A percentile compares a stretch with the other conserved stretches of the same genome.
phyloP scores from a whole-genome alignment of 2,329 filamentous ascomycete species.

The Alternaria sp. region DNA sequence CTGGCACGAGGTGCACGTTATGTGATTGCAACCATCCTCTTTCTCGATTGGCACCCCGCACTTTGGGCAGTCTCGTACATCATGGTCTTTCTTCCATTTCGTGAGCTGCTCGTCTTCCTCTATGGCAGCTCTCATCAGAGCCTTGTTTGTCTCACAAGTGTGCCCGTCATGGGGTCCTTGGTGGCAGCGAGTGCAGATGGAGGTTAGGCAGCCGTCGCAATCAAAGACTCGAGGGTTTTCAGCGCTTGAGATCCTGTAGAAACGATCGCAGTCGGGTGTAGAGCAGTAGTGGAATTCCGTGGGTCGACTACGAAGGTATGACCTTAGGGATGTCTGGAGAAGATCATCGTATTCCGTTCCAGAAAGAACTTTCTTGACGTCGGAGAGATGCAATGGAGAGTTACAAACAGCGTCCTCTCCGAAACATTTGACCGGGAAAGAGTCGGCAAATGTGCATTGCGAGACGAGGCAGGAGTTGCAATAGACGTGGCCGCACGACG shows the following conservation, averaged over 20 bases:
- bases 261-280: background rate
- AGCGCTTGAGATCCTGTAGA: background rate
- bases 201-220: background rate
- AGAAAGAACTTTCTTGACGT: background rate
- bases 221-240: background rate
- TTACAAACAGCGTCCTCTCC: background rate
- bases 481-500: background rate
- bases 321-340: background rate
- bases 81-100: background rate
- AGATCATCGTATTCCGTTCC: background rate
- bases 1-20: background rate
- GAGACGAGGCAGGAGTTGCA: background rate
- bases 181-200: background rate
- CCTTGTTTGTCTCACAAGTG: background rate
- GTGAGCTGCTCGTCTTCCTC: background rate
- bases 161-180: background rate
- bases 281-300: slow-evolving; percentile 2
- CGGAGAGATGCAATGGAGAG: background rate
- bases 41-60: slow-evolving; percentile 1
- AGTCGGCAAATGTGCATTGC: background rate
- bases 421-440: background rate
- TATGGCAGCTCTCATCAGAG: background rate
- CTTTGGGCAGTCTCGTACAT: slow-evolving; percentile 2
- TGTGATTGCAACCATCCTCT: background rate
- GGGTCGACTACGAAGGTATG: background rate